Percentiles rank a stretch among this genome's conserved stretches.
phyloP scores from a whole-genome alignment of 1,139 yeast species.

The Yamadazyma oceani region DNA sequence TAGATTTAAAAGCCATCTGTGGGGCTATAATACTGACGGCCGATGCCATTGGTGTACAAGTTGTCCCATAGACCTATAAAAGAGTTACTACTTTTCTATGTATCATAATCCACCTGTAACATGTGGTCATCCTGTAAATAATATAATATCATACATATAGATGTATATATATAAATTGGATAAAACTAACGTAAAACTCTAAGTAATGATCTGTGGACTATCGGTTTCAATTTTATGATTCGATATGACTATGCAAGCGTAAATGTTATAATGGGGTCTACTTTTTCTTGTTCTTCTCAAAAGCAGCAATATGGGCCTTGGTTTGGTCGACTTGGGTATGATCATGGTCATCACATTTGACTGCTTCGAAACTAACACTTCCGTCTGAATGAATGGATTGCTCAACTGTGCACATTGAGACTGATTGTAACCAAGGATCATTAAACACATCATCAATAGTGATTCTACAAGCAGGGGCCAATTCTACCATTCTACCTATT shows the following conservation, averaged over 20 bases:
- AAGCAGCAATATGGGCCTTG: conserved; percentile 92
- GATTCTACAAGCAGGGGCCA: conserved; percentile 87
- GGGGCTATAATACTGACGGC: conserved; percentile 88
- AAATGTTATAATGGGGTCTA: conserved; percentile 15
- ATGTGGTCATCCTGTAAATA: no score
- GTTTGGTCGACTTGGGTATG: conserved; percentile 91
- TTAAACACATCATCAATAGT: conserved; percentile 78
- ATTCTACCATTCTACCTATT: conserved; percentile 71
- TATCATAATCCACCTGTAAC: no score
- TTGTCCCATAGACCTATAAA: conserved; percentile 51
- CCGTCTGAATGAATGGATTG: conserved; percentile 35
- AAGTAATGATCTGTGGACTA: not conserved
- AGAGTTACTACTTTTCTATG: no score
- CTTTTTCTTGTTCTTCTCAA: conserved; percentile 73
- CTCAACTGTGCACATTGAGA: conserved; percentile 67
- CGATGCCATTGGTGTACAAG: conserved; percentile 80
- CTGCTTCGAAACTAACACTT: conserved; percentile 32
- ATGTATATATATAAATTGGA: not conserved
- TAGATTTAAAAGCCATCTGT: conserved; percentile 73
- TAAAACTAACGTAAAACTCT: not conserved
- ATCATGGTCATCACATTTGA: conserved; percentile 57
- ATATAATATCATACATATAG: no score
- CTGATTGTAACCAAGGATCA: conserved; percentile 70
- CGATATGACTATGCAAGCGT: conserved; percentile 3
- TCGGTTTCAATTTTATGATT: conserved; percentile 1